These are phyloP conservation scores for Phytophthora pini DNA, from an alignment of 352 stramenopile genomes.

Conservation along the genomic window DNA sequence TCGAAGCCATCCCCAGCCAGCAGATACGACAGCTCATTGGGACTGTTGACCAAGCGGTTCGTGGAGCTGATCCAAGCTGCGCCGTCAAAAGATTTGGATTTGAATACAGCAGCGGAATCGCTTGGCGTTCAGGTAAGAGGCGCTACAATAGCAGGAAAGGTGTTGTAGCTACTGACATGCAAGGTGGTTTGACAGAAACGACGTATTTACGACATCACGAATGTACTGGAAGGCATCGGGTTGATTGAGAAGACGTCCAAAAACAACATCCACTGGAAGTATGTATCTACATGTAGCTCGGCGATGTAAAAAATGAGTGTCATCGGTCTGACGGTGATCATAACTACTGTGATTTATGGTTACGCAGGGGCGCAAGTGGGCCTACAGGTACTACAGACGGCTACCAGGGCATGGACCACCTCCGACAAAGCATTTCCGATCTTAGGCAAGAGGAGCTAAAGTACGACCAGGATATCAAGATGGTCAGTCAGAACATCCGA, in stretches of 20 bases:
- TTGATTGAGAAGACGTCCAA: constrained; percentile 98
- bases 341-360: constrained; percentile 2
- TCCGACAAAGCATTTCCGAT: constrained; percentile 81
- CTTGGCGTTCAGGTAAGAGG: constrained; percentile 76
- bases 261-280: constrained; percentile 99
- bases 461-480: constrained; percentile 87
- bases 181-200: constrained; percentile 78
- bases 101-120: constrained; percentile 93
- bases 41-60: constrained; percentile 97
- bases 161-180: constrained; percentile 6
- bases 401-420: constrained; percentile 73
- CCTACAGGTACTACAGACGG: constrained; percentile 52
- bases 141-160: background rate
- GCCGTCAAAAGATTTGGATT: constrained; percentile 91
- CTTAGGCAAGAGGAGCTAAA: constrained; percentile 84
- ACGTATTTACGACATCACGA: constrained; percentile 99
- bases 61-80: constrained; percentile 94
- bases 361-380: constrained; percentile 59
- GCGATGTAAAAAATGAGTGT: background rate
- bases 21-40: constrained; percentile 96
- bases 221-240: constrained; percentile 98
- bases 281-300: constrained; percentile 30
- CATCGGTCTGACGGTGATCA: background rate
- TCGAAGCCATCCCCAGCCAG: constrained; percentile 78
- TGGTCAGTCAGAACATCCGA: constrained; percentile 82